A percentile compares a stretch with the other conserved stretches of the same genome.
Conservation (phyloP, 306 rosid species). For the Begonia peltatifolia region DNA sequence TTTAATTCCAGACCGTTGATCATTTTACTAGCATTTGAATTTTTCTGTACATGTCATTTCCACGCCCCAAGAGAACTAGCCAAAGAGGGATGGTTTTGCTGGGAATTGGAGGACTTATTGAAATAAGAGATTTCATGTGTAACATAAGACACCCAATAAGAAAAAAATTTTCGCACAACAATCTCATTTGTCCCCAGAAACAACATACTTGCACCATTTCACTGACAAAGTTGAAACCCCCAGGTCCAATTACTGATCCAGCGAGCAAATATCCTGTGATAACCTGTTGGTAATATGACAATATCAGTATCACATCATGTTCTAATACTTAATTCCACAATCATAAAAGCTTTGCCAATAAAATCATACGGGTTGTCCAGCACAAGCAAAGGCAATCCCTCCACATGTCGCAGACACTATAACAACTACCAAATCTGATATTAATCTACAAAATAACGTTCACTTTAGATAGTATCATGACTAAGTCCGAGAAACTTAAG, state of each 20-base stretch:
- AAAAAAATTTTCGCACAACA: too few species aligned
- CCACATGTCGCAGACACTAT: conserved; percentile 51
- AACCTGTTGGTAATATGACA: conserved; percentile 20
- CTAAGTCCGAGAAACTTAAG: too few species aligned
- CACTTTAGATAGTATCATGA: too few species aligned
- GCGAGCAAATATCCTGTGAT: conserved; percentile 45
- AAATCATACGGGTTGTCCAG: conserved; percentile 43
- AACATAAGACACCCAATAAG: too few species aligned
- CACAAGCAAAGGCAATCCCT: conserved; percentile 51
- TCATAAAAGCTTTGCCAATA: conserved; percentile 6
- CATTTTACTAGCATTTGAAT: too few species aligned
- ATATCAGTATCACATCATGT: not conserved
- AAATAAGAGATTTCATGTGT: too few species aligned
- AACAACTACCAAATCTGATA: conserved; percentile 41
- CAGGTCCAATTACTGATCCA: conserved; percentile 43
- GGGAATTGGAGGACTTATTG: too few species aligned
- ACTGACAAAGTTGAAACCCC: conserved; percentile 41
- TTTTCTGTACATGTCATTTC: too few species aligned
- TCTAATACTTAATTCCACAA: not conserved
- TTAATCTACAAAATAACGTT: conserved; percentile 22
- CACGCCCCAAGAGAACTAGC: too few species aligned
- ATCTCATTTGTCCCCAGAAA: too few species aligned
- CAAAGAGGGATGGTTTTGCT: too few species aligned
- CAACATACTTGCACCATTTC: conserved; percentile 43
- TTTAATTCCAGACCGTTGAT: too few species aligned